Percentiles rank a stretch among this genome's conserved stretches.
Conservation (phyloP, 768 basidiomycete species). For the Brasilioporus rufonigricans region DNA sequence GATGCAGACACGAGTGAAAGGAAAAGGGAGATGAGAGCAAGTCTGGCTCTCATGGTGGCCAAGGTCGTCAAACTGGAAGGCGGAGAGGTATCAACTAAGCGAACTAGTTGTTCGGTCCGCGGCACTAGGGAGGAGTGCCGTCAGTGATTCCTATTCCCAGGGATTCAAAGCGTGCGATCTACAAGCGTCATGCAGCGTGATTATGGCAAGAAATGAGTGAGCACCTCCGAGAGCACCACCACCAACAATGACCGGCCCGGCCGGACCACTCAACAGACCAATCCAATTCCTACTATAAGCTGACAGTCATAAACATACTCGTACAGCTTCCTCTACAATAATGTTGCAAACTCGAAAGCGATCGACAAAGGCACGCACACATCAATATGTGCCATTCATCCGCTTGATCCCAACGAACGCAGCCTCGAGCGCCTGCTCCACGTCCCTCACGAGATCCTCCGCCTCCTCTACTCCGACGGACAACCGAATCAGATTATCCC, state of each 20-base stretch:
- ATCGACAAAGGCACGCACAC: not conserved
- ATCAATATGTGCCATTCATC: not conserved
- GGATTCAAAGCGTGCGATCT: too few relatives aligned
- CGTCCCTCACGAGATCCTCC: slow-evolving; percentile 63
- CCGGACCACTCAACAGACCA: too few relatives aligned
- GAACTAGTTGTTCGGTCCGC: not conserved
- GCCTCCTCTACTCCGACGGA: slow-evolving; percentile 88
- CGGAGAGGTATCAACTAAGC: too few relatives aligned
- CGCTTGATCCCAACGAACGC: slow-evolving; percentile 8
- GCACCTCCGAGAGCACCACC: too few relatives aligned
- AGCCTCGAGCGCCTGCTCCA: slow-evolving; percentile 27
- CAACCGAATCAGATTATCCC: slow-evolving; percentile 71
- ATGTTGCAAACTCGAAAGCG: not conserved
- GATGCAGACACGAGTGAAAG: not conserved
- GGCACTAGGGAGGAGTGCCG: too few relatives aligned
- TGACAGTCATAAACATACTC: not conserved
- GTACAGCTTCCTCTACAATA: too few relatives aligned
- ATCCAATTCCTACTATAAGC: too few relatives aligned
- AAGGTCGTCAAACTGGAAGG: not conserved
- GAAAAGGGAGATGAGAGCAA: not conserved
- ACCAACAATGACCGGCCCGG: too few relatives aligned
- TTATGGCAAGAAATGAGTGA: too few relatives aligned
- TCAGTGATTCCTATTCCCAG: too few relatives aligned
- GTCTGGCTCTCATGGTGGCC: not conserved
- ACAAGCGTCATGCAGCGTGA: too few relatives aligned